phyloP scores from a whole-genome alignment of 129 eudicot genomes.

The Centella asiatica region DNA sequence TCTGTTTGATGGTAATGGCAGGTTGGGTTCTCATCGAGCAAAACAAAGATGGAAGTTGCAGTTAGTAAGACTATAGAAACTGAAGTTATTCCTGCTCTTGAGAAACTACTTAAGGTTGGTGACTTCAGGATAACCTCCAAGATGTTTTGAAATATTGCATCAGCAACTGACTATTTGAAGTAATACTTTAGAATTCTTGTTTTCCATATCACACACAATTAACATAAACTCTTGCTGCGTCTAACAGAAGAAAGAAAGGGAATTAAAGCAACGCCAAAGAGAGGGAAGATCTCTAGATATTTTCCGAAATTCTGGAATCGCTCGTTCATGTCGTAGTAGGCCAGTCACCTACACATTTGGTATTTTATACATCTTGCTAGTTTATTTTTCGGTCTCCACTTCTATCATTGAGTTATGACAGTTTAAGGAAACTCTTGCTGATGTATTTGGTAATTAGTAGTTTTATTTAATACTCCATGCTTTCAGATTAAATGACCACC shows the following conservation, averaged over 20 bases:
- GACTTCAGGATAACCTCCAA: neutral
- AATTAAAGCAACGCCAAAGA: conserved; percentile 28
- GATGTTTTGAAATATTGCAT: neutral
- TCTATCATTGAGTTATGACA: neutral
- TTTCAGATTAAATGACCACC: no score
- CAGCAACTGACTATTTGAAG: neutral
- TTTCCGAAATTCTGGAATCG: conserved; percentile 28
- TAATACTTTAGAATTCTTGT: neutral
- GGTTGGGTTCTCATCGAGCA: conserved; percentile 58
- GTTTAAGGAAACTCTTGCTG: neutral
- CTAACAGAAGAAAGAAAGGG: conserved; percentile 60
- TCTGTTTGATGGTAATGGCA: conserved; percentile 23
- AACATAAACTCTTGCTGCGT: conserved; percentile 6
- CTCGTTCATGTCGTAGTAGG: conserved; percentile 62
- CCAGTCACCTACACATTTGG: conserved; percentile 62
- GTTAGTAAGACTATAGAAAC: conserved; percentile 45
- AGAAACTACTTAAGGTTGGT: conserved; percentile 51
- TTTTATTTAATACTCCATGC: no score
- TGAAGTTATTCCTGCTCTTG: conserved; percentile 61
- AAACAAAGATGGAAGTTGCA: conserved; percentile 48
- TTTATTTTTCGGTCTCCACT: neutral
- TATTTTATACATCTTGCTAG: conserved; percentile 19
- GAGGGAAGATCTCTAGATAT: conserved; percentile 29
- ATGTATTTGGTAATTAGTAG: neutral
- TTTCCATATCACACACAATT: neutral